Conservation (phyloP, 2,329 filamentous ascomycete species). For the Didymosphaeria variabile region DNA sequence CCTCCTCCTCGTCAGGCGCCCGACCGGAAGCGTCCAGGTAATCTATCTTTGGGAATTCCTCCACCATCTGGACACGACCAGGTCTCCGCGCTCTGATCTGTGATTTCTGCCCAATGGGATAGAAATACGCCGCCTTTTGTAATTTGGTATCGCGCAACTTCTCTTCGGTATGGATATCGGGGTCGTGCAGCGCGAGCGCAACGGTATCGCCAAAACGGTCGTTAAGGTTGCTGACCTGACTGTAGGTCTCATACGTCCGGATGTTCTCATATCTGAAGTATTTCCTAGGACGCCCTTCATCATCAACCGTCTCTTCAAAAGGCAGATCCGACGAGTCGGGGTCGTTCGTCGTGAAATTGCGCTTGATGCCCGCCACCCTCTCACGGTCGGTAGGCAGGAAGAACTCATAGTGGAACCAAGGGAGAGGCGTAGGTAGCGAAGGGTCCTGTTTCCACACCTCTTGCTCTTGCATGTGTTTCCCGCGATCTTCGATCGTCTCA, state of each 20-base stretch:
- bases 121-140: conserved; percentile 68
- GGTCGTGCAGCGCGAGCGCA: conserved; percentile 67
- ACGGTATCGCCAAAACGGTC: conserved; percentile 64
- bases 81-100: conserved; percentile 59
- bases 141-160: conserved; percentile 46
- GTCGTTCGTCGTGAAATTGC: conserved; percentile 64
- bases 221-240: conserved; percentile 60
- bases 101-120: conserved; percentile 67
- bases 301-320: conserved; percentile 47
- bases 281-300: conserved; percentile 58
- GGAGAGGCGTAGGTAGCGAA: conserved; percentile 60
- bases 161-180: conserved; percentile 50
- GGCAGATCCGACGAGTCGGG: conserved; percentile 55
- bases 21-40: conserved; percentile 62
- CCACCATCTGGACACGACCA: conserved; percentile 48
- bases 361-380: conserved; percentile 61
- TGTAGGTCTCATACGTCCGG: conserved; percentile 68
- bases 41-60: conserved; percentile 60
- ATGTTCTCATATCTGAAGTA: conserved; percentile 65
- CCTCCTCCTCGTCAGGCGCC: conserved; percentile 60
- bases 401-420: conserved; percentile 67
- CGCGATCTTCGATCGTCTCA: conserved; percentile 61
- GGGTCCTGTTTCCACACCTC: conserved; percentile 57
- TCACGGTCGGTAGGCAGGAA: conserved; percentile 63
- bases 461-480: conserved; percentile 59